Conservation (phyloP, 257 asterid species). For the Fraxinus cuspidata region DNA sequence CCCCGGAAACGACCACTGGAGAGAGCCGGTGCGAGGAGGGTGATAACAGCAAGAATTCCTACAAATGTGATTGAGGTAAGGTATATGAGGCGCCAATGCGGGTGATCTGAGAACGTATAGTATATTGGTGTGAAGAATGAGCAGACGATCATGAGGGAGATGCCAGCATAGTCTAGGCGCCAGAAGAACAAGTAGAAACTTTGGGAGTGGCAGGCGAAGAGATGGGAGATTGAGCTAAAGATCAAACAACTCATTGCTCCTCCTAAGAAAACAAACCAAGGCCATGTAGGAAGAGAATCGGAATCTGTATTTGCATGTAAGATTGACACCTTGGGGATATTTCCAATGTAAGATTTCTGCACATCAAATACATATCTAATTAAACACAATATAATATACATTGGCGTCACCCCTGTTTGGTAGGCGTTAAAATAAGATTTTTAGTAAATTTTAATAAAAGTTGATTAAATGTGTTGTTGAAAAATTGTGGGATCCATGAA, state of each 20-base stretch:
- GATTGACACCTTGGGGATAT: constrained; percentile 42
- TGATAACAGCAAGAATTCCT: constrained; percentile 55
- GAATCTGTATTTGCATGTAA: constrained; percentile 29
- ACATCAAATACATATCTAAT: not conserved
- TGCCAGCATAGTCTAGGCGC: constrained; percentile 92
- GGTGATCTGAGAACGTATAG: constrained; percentile 69
- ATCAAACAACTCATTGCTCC: constrained; percentile 87
- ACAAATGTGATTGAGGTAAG: constrained; percentile 58
- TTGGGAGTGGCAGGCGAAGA: constrained; percentile 83
- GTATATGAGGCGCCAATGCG: constrained; percentile 57
- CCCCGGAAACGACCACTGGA: constrained; percentile 59
- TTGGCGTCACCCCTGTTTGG: not conserved
- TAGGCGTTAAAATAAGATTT: too few relatives aligned
- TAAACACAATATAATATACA: not conserved
- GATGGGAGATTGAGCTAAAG: constrained; percentile 78
- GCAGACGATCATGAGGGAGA: constrained; percentile 77
- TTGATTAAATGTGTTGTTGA: too few relatives aligned
- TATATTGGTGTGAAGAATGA: constrained; percentile 85
- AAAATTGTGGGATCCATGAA: too few relatives aligned
- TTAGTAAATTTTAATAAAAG: too few relatives aligned
- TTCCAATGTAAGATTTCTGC: constrained; percentile 57
- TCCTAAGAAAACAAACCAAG: constrained; percentile 82
- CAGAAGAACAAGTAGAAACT: constrained; percentile 80
- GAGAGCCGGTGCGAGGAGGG: constrained; percentile 73
- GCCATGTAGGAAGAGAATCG: constrained; percentile 63